Conservation (phyloP, 345 rosid genomes). For the Lumnitzera littorea region DNA sequence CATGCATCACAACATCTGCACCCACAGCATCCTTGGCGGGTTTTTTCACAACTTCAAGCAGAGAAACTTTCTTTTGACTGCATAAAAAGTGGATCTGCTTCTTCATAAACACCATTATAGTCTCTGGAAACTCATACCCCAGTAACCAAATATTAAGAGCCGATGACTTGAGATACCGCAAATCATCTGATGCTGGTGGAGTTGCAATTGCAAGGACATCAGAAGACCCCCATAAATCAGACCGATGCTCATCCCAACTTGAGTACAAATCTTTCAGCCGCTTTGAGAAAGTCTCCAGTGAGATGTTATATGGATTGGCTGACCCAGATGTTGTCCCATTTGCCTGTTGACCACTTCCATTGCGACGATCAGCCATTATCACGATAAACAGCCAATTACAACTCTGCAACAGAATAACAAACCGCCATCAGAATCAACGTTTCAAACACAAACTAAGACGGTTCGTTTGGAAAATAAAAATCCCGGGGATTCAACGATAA, state of each 20-base stretch:
- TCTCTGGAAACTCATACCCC: slow-evolving; percentile 94
- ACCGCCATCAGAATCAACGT: too few relatives aligned
- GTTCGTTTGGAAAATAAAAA: too few relatives aligned
- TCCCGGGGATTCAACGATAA: too few relatives aligned
- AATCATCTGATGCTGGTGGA: slow-evolving; percentile 75
- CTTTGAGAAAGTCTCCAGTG: slow-evolving; percentile 43
- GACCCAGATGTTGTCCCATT: slow-evolving; percentile 32
- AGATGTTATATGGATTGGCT: slow-evolving; percentile 42
- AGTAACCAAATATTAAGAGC: slow-evolving; percentile 86
- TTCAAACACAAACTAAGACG: too few relatives aligned
- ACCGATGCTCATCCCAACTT: slow-evolving; percentile 53
- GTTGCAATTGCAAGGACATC: slow-evolving; percentile 69
- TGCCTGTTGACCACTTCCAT: slow-evolving; percentile 40
- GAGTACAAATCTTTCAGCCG: slow-evolving; percentile 60
- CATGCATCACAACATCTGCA: slow-evolving; percentile 58
- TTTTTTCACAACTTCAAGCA: slow-evolving; percentile 59
- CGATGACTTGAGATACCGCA: slow-evolving; percentile 80
- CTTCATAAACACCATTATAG: slow-evolving; percentile 70
- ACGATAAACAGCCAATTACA: neutral
- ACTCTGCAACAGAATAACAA: too few relatives aligned
- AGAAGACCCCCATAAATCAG: slow-evolving; percentile 62
- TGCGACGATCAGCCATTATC: slow-evolving; percentile 58
- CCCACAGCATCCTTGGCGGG: slow-evolving; percentile 62
- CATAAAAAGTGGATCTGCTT: slow-evolving; percentile 79
- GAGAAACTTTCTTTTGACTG: slow-evolving; percentile 65